phyloP scores from a whole-genome alignment of 495 filamentous ascomycete species.

The Daldinia bambusicola region DNA sequence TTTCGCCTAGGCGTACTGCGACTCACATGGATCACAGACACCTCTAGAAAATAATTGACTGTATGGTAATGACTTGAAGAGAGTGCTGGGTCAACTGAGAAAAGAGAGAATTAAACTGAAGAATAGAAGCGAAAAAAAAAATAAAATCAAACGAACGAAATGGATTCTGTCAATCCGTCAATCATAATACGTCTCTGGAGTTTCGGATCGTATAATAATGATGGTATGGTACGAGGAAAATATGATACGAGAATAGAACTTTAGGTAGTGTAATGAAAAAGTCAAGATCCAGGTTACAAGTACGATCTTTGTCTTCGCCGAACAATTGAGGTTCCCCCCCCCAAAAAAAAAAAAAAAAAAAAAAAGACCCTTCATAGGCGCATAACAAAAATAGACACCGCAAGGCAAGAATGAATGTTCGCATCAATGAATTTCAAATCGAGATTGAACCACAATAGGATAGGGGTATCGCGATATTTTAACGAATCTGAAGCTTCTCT shows the following conservation, averaged over 20 bases:
- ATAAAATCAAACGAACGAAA: background rate
- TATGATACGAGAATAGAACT: conserved; percentile 52
- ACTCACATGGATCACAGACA: background rate
- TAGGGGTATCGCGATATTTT: background rate
- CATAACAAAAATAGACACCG: background rate
- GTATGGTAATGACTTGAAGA: conserved; percentile 3
- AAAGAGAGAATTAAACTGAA: conserved; percentile 4
- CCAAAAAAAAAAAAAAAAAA: background rate
- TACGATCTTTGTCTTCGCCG: background rate
- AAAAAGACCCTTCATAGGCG: background rate
- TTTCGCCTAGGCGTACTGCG: conserved; percentile 1
- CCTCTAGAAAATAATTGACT: conserved; percentile 2
- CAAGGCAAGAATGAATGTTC: background rate
- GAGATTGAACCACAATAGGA: background rate
- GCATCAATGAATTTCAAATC: background rate
- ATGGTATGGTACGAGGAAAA: conserved; percentile 45
- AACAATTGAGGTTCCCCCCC: background rate
- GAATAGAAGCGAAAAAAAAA: background rate
- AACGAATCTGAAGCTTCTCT: background rate
- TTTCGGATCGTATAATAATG: conserved; percentile 26
- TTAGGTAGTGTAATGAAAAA: conserved; percentile 22
- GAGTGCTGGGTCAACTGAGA: background rate
- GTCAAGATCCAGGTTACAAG: background rate
- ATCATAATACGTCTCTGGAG: conserved; percentile 28
- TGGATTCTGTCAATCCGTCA: background rate